Conservation (phyloP, 805 yeast genomes). For the Sungouiella thailandica region DNA sequence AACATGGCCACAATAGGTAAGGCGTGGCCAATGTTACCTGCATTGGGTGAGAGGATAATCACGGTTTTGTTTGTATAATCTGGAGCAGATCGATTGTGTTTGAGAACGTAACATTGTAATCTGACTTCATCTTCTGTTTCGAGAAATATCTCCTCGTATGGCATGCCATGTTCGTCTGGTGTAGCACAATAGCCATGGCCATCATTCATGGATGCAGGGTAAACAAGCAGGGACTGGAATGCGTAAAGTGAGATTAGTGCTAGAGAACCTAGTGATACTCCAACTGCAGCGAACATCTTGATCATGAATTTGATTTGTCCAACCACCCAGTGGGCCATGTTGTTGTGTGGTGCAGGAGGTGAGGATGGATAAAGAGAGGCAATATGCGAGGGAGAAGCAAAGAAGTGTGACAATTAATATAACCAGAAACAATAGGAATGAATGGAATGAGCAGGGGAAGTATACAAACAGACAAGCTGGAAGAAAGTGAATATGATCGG, state of each 20-base stretch:
- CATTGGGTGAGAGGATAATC: slow-evolving; percentile 81
- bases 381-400: background rate
- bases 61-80: slow-evolving; percentile 60
- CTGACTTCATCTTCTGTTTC: slow-evolving; percentile 66
- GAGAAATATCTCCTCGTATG: slow-evolving; percentile 55
- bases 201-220: slow-evolving; percentile 76
- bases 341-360: background rate
- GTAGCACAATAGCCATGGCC: slow-evolving; percentile 70
- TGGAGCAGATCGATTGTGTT: slow-evolving; percentile 39
- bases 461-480: no score
- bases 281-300: slow-evolving; percentile 33
- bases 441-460: no score
- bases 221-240: slow-evolving; percentile 65
- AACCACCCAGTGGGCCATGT: slow-evolving; percentile 1
- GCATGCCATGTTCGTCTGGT: slow-evolving; percentile 65
- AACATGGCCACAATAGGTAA: slow-evolving; percentile 74
- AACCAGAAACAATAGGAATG: no score
- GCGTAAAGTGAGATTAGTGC: slow-evolving; percentile 51
- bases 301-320: slow-evolving; percentile 7
- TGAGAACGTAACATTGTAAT: slow-evolving; percentile 59
- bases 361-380: no score
- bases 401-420: no score
- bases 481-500: no score
- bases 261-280: slow-evolving; percentile 39
- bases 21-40: slow-evolving; percentile 92